Percentiles rank a stretch among this genome's conserved stretches.
These are phyloP conservation scores for Dictyophora rubrovolvata DNA, from an alignment of 768 basidiomycete genomes.

Conservation along the genomic window DNA sequence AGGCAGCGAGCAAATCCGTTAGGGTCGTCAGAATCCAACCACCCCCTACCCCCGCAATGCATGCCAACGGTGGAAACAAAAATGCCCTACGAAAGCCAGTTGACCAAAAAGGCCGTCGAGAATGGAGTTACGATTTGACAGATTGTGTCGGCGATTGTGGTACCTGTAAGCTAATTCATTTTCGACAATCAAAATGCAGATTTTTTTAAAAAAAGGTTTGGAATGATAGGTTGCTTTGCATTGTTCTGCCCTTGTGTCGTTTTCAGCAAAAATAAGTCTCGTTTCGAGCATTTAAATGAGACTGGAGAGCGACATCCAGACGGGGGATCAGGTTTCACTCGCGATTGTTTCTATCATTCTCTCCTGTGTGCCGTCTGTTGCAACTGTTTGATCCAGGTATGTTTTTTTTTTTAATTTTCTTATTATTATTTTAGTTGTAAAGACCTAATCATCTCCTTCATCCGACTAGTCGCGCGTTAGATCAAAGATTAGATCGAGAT, in stretches of 20 bases:
- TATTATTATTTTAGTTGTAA: slow-evolving; percentile 28
- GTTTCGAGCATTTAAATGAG: slow-evolving; percentile 28
- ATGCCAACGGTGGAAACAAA: slow-evolving; percentile 13
- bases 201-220: neutral
- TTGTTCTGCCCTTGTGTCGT: slow-evolving; percentile 34
- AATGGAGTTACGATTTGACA: slow-evolving; percentile 20
- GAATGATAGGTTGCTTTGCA: slow-evolving; percentile 24
- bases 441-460: neutral
- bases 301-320: slow-evolving; percentile 30
- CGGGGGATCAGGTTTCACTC: slow-evolving; percentile 23
- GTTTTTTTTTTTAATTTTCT: slow-evolving; percentile 26
- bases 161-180: slow-evolving; percentile 16
- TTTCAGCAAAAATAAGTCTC: slow-evolving; percentile 31
- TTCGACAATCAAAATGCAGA: neutral
- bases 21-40: neutral
- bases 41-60: neutral
- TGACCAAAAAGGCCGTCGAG: slow-evolving; percentile 21
- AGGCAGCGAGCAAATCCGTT: neutral
- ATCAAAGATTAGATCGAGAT: slow-evolving; percentile 31
- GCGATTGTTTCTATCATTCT: slow-evolving; percentile 29
- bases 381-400: slow-evolving; percentile 23
- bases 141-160: slow-evolving; percentile 16
- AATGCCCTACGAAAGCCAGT: slow-evolving; percentile 19
- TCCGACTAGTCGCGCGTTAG: slow-evolving; percentile 19
- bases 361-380: slow-evolving; percentile 22